phyloP scores from a whole-genome alignment of 2,329 filamentous ascomycete species.

The Fusarium nurragi region DNA sequence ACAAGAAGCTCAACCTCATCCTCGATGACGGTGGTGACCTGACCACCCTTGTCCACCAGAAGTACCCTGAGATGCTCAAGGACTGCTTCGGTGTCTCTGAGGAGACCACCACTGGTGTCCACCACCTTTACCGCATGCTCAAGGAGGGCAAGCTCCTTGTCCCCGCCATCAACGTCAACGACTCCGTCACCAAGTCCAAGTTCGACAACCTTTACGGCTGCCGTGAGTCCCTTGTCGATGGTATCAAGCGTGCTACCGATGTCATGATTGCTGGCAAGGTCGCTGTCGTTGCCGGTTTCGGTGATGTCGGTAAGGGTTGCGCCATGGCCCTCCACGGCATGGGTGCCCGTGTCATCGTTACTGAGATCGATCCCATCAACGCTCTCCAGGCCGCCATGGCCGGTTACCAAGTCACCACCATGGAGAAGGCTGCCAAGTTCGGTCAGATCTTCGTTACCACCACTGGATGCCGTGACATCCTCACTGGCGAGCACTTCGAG shows the following conservation, averaged over 20 bases:
- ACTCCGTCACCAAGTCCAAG: slow-evolving; percentile 99
- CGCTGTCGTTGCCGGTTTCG: slow-evolving; percentile 95
- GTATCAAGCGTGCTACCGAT: slow-evolving; percentile 99
- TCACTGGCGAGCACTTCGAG: slow-evolving; percentile 91
- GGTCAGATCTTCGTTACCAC: slow-evolving; percentile 99
- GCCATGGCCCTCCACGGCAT: slow-evolving; percentile 95
- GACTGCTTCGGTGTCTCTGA: slow-evolving; percentile 98
- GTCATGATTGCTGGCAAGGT: slow-evolving; percentile 99
- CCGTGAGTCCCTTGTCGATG: slow-evolving; percentile 97
- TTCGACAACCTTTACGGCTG: slow-evolving; percentile 99
- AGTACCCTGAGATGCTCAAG: slow-evolving; percentile 98
- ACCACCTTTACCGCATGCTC: slow-evolving; percentile 99
- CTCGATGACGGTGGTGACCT: slow-evolving; percentile 98
- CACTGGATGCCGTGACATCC: slow-evolving; percentile 98
- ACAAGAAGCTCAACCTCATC: slow-evolving; percentile 97
- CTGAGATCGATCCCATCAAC: slow-evolving; percentile 99
- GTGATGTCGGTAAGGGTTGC: slow-evolving; percentile 99
- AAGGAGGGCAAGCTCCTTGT: slow-evolving; percentile 90
- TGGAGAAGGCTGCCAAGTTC: slow-evolving; percentile 90
- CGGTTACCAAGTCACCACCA: slow-evolving; percentile 95
- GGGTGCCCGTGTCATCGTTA: slow-evolving; percentile 96
- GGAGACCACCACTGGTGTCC: slow-evolving; percentile 99
- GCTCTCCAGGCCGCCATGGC: slow-evolving; percentile 98
- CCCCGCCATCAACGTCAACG: slow-evolving; percentile 99
- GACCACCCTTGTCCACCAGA: slow-evolving; percentile 93